phyloP scores from a whole-genome alignment of 805 yeast species.

The Kluyveromyces siamensis region DNA sequence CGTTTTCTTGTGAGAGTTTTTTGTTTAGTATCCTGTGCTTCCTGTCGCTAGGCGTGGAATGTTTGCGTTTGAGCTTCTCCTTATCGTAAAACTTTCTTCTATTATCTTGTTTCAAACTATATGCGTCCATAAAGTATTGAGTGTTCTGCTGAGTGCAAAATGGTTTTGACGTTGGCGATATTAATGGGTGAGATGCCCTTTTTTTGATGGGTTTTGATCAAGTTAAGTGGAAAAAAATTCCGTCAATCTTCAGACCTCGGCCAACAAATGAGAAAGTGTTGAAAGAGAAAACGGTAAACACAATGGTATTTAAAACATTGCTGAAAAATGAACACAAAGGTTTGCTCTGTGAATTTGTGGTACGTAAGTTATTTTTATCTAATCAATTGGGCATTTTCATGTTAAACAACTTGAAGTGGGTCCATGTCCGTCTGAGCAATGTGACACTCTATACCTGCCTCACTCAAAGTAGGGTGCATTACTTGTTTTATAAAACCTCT shows the following conservation, averaged over 20 bases:
- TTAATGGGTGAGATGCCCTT: too few relatives aligned
- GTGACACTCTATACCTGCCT: constrained; percentile 37
- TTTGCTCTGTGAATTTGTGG: too few relatives aligned
- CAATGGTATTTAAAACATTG: too few relatives aligned
- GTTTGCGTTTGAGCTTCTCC: constrained; percentile 30
- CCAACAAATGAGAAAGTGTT: too few relatives aligned
- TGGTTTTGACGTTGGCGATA: too few relatives aligned
- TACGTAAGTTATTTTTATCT: too few relatives aligned
- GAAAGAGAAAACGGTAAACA: too few relatives aligned
- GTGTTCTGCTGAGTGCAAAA: not conserved
- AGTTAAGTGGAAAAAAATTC: too few relatives aligned
- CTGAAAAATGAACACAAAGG: too few relatives aligned
- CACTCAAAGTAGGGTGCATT: constrained; percentile 30
- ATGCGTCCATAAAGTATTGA: constrained; percentile 16
- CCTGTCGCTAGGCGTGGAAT: constrained; percentile 30
- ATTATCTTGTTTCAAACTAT: constrained; percentile 30
- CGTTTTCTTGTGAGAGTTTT: constrained; percentile 12
- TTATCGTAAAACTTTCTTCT: constrained; percentile 36
- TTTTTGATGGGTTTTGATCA: too few relatives aligned
- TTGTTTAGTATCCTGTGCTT: constrained; percentile 25
- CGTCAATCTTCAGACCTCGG: too few relatives aligned
- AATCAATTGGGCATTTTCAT: too few relatives aligned
- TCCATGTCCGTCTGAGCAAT: constrained; percentile 55
- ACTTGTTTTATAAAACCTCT: constrained; percentile 64
- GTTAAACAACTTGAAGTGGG: constrained; percentile 39